Conservation (phyloP, 495 filamentous ascomycete species). For the Penicillium alfredii region DNA sequence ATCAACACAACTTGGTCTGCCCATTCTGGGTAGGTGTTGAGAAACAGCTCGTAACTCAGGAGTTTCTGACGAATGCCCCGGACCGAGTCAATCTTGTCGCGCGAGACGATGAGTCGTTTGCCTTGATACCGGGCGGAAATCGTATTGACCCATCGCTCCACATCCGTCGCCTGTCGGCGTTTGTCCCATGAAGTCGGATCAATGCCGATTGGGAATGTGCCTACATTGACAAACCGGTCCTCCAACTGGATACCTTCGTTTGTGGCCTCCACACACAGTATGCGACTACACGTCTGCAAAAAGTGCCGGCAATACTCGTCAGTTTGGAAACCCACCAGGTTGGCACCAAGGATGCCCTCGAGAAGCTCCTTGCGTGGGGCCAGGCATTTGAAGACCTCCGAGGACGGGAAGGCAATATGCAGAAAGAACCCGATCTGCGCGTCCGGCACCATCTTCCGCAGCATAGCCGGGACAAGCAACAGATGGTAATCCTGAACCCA, state of each 20-base stretch:
- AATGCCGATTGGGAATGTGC: constrained; percentile 63
- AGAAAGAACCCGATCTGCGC: constrained; percentile 93
- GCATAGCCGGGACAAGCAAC: constrained; percentile 84
- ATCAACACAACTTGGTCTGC: constrained; percentile 80
- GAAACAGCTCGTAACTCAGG: constrained; percentile 85
- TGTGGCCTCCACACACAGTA: constrained; percentile 80
- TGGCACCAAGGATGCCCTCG: constrained; percentile 85
- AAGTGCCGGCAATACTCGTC: constrained; percentile 90
- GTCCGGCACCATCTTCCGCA: constrained; percentile 77
- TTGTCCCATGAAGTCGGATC: constrained; percentile 69
- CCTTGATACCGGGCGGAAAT: constrained; percentile 74
- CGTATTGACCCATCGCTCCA: constrained; percentile 68
- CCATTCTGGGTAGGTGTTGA: constrained; percentile 89
- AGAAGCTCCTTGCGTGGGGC: constrained; percentile 77
- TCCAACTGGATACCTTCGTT: constrained; percentile 85
- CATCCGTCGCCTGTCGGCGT: constrained; percentile 65
- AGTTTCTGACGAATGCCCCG: constrained; percentile 89
- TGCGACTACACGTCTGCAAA: constrained; percentile 83
- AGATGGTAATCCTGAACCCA: constrained; percentile 97
- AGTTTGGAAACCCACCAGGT: constrained; percentile 87
- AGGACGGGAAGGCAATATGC: constrained; percentile 91
- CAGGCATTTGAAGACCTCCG: constrained; percentile 87
- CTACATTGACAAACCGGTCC: constrained; percentile 83
- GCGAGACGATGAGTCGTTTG: constrained; percentile 83
- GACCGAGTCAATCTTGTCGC: constrained; percentile 88